Evolutionary conservation across 495 filamentous ascomycete genomes (phyloP).

Genomic region (Acidiella bohemica): DNA sequence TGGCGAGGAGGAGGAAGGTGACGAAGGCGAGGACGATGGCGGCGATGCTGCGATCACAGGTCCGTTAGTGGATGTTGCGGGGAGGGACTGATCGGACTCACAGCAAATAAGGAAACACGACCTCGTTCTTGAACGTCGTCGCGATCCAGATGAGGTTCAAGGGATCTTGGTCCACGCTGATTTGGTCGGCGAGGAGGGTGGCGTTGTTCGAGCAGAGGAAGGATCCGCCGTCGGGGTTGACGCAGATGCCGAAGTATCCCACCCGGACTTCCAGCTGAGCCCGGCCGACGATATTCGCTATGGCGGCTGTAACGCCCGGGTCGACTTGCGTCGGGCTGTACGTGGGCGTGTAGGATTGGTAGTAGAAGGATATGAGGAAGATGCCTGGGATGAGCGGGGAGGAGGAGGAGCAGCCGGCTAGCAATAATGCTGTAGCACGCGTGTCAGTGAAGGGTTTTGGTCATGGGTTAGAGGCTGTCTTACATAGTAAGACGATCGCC

Average conservation of each 20-base stretch:
- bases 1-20: constrained; percentile 59
- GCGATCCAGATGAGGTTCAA: constrained; percentile 71
- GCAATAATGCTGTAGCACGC: constrained; percentile 51
- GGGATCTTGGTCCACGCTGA: constrained; percentile 59
- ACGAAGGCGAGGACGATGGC: constrained; percentile 72
- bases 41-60: constrained; percentile 44
- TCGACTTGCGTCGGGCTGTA: constrained; percentile 68
- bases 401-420: constrained; percentile 67
- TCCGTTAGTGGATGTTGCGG: neutral
- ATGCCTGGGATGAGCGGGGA: constrained; percentile 64
- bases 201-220: constrained; percentile 71
- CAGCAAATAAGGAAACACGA: constrained; percentile 70
- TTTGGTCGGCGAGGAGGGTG: constrained; percentile 54
- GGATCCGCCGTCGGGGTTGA: constrained; percentile 55
- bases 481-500: constrained; percentile 89
- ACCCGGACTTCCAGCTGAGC: constrained; percentile 57
- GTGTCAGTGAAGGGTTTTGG: too few species aligned
- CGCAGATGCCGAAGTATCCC: constrained; percentile 64
- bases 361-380: constrained; percentile 67
- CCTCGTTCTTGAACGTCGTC: constrained; percentile 65
- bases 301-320: constrained; percentile 64
- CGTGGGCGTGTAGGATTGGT: constrained; percentile 49
- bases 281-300: constrained; percentile 56
- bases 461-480: constrained; percentile 30
- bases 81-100: constrained; percentile 26